Evolutionary conservation across 805 yeast genomes (phyloP).

Genomic region (Saturnispora galanensis): DNA sequence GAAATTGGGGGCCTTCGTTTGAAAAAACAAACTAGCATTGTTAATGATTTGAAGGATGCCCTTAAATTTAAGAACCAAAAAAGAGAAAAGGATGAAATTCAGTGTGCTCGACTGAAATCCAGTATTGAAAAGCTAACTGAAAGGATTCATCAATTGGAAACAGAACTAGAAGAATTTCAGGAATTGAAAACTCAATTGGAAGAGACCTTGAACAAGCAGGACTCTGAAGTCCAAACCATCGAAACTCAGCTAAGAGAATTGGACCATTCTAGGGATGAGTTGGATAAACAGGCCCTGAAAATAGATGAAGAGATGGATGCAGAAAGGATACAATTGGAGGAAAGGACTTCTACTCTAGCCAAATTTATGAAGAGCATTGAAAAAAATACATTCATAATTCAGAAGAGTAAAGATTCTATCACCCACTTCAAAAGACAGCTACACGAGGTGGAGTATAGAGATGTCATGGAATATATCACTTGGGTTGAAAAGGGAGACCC

Average conservation of each 20-base stretch:
- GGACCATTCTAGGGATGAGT: constrained; percentile 26
- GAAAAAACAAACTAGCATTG: constrained; percentile 70
- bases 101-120: constrained; percentile 51
- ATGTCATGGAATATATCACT: constrained; percentile 39
- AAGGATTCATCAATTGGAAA: constrained; percentile 34
- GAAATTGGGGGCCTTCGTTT: constrained; percentile 85
- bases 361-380: constrained; percentile 20
- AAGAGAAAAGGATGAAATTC: constrained; percentile 45
- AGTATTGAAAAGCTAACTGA: constrained; percentile 49
- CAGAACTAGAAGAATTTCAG: constrained; percentile 33
- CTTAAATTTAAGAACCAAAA: constrained; percentile 51
- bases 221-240: constrained; percentile 22
- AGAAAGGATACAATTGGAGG: constrained; percentile 50
- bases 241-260: constrained; percentile 32
- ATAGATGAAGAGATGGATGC: constrained; percentile 48
- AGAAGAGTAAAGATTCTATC: constrained; percentile 32
- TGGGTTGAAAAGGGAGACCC: constrained; percentile 37
- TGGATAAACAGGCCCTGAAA: constrained; percentile 22
- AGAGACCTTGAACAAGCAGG: constrained; percentile 20
- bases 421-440: constrained; percentile 21
- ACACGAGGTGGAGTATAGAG: constrained; percentile 34
- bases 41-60: constrained; percentile 61
- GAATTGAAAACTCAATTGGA: constrained; percentile 29
- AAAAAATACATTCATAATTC: constrained; percentile 21
- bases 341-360: constrained; percentile 29